These are phyloP conservation scores for Yarrowia galli DNA, from an alignment of 1,139 yeast genomes.

Conservation along the genomic window DNA sequence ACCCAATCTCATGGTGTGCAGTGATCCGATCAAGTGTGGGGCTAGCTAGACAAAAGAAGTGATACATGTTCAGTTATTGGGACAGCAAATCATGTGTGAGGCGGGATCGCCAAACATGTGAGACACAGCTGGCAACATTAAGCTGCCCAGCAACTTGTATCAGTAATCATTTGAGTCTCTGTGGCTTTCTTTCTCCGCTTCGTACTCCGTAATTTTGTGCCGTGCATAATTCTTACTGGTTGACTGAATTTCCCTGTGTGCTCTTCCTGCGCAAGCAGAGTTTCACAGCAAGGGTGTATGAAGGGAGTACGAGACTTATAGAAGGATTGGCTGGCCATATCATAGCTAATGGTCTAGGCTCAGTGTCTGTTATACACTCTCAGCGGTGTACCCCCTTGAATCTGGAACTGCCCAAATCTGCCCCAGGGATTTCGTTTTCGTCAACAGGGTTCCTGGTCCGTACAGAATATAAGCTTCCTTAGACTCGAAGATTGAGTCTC, in stretches of 20 bases:
- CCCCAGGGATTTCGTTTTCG: neutral
- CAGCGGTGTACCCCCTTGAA: too few species aligned
- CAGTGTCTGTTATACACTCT: too few species aligned
- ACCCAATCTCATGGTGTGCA: slow-evolving; percentile 2
- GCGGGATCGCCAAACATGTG: neutral
- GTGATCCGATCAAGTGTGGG: neutral
- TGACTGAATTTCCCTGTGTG: neutral
- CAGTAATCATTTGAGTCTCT: neutral
- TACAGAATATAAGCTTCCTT: neutral
- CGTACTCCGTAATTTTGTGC: neutral
- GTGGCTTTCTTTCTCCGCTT: neutral
- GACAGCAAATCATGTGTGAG: neutral
- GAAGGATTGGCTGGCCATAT: neutral
- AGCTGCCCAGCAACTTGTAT: neutral
- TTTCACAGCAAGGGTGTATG: slow-evolving; percentile 9
- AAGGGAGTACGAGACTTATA: too few species aligned
- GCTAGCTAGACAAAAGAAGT: neutral
- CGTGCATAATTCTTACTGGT: slow-evolving; percentile 21
- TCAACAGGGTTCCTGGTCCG: slow-evolving; percentile 1
- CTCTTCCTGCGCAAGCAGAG: slow-evolving; percentile 22
- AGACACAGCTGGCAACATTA: neutral
- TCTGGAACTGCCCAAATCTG: neutral
- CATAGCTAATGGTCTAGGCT: too few species aligned
- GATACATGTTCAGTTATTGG: neutral
- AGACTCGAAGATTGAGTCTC: slow-evolving; percentile 30